phyloP scores from a whole-genome alignment of 345 rosid species.

The Eucalyptus melliodora region DNA sequence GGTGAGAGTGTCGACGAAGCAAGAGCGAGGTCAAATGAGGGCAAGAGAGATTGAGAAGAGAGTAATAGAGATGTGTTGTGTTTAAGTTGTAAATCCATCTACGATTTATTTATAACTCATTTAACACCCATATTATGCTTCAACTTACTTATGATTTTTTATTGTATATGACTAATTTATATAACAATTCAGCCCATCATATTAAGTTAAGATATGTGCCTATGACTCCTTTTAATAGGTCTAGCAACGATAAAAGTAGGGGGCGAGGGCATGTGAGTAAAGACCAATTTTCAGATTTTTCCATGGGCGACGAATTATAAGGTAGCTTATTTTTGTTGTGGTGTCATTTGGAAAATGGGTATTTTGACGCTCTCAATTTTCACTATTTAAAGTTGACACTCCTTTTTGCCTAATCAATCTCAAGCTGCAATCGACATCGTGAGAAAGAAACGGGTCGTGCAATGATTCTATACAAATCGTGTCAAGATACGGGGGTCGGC shows the following conservation, averaged over 20 bases:
- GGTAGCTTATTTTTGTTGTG: background rate
- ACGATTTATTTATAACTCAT: no score
- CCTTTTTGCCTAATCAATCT: background rate
- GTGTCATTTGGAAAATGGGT: background rate
- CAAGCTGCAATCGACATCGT: background rate
- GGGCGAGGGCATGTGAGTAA: background rate
- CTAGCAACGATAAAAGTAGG: background rate
- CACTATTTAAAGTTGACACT: background rate
- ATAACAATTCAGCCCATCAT: background rate
- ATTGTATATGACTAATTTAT: no score
- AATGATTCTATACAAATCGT: background rate
- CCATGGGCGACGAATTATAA: background rate
- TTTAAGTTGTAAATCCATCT: background rate
- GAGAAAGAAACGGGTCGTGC: background rate
- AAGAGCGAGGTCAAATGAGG: background rate
- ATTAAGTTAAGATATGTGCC: background rate
- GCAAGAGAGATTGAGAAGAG: background rate
- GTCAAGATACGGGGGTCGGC: background rate
- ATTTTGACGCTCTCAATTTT: background rate
- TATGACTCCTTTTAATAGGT: background rate
- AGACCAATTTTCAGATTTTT: background rate
- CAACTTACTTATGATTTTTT: no score
- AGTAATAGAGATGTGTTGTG: background rate
- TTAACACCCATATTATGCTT: background rate
- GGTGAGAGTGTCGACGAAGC: background rate